These are phyloP conservation scores for Trametes maxima DNA, from an alignment of 768 basidiomycete species.

Conservation along the genomic window DNA sequence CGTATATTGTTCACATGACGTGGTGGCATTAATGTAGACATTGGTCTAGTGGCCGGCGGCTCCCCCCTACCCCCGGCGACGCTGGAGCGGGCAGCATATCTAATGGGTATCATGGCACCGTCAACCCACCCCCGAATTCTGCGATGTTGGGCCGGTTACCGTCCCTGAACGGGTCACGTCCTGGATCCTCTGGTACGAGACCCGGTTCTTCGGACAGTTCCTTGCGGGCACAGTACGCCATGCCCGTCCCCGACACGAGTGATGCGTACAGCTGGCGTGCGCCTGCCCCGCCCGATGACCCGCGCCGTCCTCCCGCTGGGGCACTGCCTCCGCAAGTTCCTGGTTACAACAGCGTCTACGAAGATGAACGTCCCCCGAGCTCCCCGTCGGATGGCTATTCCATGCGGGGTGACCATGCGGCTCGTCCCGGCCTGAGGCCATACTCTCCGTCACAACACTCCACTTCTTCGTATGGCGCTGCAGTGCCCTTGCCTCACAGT, in stretches of 20 bases:
- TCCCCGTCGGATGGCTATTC: conserved; percentile 28
- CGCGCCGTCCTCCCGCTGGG: conserved; percentile 31
- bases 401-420: conserved; percentile 10
- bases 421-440: conserved; percentile 11
- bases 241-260: conserved; percentile 26
- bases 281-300: conserved; percentile 3
- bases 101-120: conserved; percentile 23
- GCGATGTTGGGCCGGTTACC: conserved; percentile 20
- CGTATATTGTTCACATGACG: conserved; percentile 2
- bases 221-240: conserved; percentile 18
- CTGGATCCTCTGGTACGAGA: conserved; percentile 18
- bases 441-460: conserved; percentile 21
- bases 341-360: conserved; percentile 22
- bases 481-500: conserved; percentile 6
- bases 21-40: neutral
- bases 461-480: conserved; percentile 8
- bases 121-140: conserved; percentile 18
- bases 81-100: neutral
- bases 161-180: conserved; percentile 23
- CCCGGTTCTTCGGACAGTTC: conserved; percentile 23
- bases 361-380: conserved; percentile 26
- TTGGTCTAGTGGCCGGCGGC: conserved; percentile 19
- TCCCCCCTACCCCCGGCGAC: conserved; percentile 21
- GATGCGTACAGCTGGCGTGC: conserved; percentile 16
- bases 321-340: conserved; percentile 33